A percentile compares a stretch with the other conserved stretches of the same genome.
Conservation (phyloP, 192 early-diverging fungal genomes). For the Neocallimastix lanati region DNA sequence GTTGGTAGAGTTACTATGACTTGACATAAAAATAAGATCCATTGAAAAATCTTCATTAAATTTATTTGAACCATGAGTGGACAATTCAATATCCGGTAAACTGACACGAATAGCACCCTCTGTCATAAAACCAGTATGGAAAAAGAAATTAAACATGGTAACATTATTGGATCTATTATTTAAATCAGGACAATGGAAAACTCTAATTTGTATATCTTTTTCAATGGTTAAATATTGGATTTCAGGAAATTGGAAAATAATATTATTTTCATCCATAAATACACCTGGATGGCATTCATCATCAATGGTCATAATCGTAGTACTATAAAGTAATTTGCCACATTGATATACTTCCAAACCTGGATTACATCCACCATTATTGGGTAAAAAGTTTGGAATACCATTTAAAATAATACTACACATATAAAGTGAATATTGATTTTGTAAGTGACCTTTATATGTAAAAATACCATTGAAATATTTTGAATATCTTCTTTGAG, state of each 20-base stretch:
- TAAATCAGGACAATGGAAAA: slow-evolving; percentile 10
- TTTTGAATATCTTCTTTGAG: slow-evolving; percentile 22
- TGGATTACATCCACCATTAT: slow-evolving; percentile 12
- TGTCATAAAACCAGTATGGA: slow-evolving; percentile 41
- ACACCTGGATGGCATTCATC: slow-evolving; percentile 2
- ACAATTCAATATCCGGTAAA: slow-evolving; percentile 22
- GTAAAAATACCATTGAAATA: slow-evolving; percentile 33
- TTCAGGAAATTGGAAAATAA: slow-evolving; percentile 6
- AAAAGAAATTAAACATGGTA: slow-evolving; percentile 31
- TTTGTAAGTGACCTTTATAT: slow-evolving; percentile 21
- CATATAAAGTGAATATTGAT: slow-evolving; percentile 15
- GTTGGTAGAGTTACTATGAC: neutral
- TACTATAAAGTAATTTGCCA: slow-evolving; percentile 2
- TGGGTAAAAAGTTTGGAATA: slow-evolving; percentile 16
- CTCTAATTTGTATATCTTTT: slow-evolving; percentile 23
- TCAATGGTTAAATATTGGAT: slow-evolving; percentile 8
- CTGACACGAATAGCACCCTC: slow-evolving; percentile 31
- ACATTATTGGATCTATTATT: slow-evolving; percentile 11
- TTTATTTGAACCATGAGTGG: slow-evolving; percentile 13
- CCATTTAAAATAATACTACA: slow-evolving; percentile 20
- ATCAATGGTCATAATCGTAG: neutral
- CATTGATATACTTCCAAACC: slow-evolving; percentile 28
- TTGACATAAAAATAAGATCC: slow-evolving; percentile 20
- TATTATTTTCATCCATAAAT: neutral
- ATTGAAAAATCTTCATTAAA: slow-evolving; percentile 19